Evolutionary conservation across 139 green algal genomes (phyloP), one percentile per base, ranked within the genome.

Genomic region (Micromonas pusilla): DNA sequence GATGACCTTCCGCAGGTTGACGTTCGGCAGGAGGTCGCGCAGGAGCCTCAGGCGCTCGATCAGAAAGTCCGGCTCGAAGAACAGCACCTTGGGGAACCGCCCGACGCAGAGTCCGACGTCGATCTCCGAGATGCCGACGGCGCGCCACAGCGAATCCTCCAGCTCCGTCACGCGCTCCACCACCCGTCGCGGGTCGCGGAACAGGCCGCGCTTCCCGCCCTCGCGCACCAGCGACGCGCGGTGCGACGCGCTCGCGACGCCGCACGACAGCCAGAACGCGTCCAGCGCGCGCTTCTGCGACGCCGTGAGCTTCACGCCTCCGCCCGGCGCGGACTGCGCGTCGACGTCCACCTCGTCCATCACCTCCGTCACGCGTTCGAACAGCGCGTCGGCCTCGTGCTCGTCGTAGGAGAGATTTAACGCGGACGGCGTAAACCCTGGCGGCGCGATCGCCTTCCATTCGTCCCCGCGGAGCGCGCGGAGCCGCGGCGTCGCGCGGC

Each of bases 61-160:
- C 65, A 33, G 32, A 32, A 32, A 72, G 65, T 72, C 65, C 4
- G 33, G 33, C n/a, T 72, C 65, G 65, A 32, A 72, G 28, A 45
- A 72, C 32, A 72, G 32, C 13, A 72, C 65, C 28, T 26, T 38
- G 26, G 65, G 65, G 33, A 37, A 72, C 30, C 65, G 26, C 3
- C 65, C 65, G 4, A 72, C 65, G 26, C 36, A 26, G 13, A 72
- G 2, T 4, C 65, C 65, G 4, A 72, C 3, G 28, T 72, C 65
- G 33, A 23, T 26, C 23, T 33, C 65, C 33, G 26, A 45, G 33
- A 72, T 37, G 13, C 13, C n/a, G n/a, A 23, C 65, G n/a, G n/a
- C 65, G n/a, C 32, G 2, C 65, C 65, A 72, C 30, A 72, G 30
- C 30, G 65, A 38, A 45, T 72, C 65, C 33, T 72, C 65, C 4